Percentiles rank a stretch among this genome's conserved stretches.
Evolutionary conservation across 495 filamentous ascomycete genomes (phyloP).

Genomic region (Penicillium manginii): DNA sequence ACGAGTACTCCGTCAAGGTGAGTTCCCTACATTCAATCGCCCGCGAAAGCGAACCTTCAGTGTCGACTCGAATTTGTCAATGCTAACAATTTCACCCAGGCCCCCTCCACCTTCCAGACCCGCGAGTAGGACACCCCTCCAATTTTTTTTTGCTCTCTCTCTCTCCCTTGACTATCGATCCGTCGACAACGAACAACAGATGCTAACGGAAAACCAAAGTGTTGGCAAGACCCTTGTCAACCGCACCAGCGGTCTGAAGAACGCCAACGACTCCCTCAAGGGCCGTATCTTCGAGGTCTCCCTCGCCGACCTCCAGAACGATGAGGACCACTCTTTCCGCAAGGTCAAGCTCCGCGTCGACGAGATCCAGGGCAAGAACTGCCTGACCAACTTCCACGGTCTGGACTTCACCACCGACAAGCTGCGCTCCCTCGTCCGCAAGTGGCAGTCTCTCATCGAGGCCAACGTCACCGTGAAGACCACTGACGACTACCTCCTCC

Average conservation of each 20-base stretch:
- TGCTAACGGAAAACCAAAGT: conserved; percentile 52
- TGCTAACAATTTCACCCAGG: conserved; percentile 55
- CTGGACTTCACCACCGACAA: conserved; percentile 99
- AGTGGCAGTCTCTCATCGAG: conserved; percentile 99
- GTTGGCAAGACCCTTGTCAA: conserved; percentile 99
- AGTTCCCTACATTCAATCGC: background rate
- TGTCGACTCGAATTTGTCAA: background rate
- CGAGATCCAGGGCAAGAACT: conserved; percentile 99
- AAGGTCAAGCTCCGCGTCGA: conserved; percentile 99
- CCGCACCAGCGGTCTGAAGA: conserved; percentile 98
- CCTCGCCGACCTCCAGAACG: conserved; percentile 97
- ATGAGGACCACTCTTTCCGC: conserved; percentile 98
- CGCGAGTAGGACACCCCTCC: conserved; percentile 76
- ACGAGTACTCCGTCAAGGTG: conserved; percentile 98
- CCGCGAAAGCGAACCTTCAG: background rate
- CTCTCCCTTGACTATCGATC: background rate
- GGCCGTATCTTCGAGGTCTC: conserved; percentile 99
- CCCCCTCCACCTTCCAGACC: conserved; percentile 91
- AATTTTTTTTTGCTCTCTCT: background rate
- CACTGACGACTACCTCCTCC: conserved; percentile 98
- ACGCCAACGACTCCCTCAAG: conserved; percentile 98
- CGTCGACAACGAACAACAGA: conserved; percentile 7
- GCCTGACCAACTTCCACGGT: conserved; percentile 99
- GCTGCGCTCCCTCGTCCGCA: conserved; percentile 96
- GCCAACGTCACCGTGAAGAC: conserved; percentile 99